Conservation (phyloP, 2,329 filamentous ascomycete species). For the Pyricularia pennisetigena region DNA sequence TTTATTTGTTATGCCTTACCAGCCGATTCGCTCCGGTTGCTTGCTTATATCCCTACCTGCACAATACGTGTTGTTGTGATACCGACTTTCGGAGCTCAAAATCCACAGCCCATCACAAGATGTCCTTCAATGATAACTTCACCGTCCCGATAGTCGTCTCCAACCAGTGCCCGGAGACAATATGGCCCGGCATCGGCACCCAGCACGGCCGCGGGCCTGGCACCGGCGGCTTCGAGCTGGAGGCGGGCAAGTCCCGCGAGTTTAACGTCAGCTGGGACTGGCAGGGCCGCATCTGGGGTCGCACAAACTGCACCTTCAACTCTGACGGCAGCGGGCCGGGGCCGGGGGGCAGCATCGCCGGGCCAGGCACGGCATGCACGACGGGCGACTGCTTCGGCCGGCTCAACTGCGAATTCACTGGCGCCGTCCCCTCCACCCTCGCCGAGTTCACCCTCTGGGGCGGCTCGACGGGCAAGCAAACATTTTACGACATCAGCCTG, state of each 20-base stretch:
- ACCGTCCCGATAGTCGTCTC: conserved; percentile 54
- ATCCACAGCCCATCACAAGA: background rate
- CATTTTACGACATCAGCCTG: conserved; percentile 76
- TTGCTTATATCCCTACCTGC: background rate
- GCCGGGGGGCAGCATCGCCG: conserved; percentile 21
- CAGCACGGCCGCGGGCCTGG: conserved; percentile 61
- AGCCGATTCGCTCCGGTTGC: background rate
- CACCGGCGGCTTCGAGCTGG: conserved; percentile 58
- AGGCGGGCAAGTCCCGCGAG: conserved; percentile 43
- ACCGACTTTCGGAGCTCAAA: background rate
- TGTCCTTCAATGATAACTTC: conserved; percentile 6
- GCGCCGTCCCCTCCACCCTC: conserved; percentile 63
- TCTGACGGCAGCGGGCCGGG: conserved; percentile 45
- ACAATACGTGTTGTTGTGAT: background rate
- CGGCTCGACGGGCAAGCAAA: conserved; percentile 48
- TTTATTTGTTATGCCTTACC: background rate
- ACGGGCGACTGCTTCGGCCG: conserved; percentile 70
- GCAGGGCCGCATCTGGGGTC: conserved; percentile 74
- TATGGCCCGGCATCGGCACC: conserved; percentile 70
- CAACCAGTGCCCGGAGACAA: conserved; percentile 60
- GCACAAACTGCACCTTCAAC: conserved; percentile 75
- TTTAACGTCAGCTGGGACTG: conserved; percentile 63
- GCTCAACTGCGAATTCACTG: conserved; percentile 59
- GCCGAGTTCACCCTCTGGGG: conserved; percentile 73
- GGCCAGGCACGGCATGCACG: conserved; percentile 47